Evolutionary conservation across 352 stramenopile species (phyloP), one percentile per base, ranked within the genome.

Genomic region (Globisporangium middletonii): DNA sequence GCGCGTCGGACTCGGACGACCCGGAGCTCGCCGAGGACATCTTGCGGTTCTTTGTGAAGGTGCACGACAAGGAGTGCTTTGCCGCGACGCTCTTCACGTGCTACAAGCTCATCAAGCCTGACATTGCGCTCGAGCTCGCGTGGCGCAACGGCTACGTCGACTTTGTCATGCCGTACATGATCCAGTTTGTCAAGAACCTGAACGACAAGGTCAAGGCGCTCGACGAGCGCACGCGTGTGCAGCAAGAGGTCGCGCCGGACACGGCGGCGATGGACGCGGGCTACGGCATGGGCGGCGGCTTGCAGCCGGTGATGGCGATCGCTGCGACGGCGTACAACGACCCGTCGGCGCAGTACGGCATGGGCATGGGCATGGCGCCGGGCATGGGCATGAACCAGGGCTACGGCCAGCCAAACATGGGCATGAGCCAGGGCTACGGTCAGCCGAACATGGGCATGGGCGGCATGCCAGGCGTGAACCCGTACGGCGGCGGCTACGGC

Each of bases 161-260:
- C 78, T 99, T 98, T 68, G 94, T 98, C 48, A 99, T 99, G 96
- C 97, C 97, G 35, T 99, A 99, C 88, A 94, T 99, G 78, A 98
- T 99, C 69, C 97, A 99, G 79, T 99, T 98, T 59, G 85, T 99
- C 57, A 96, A 97, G 67, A 97, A 99, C 72, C 76, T 98, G 52
- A 87, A 96, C 74, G 89, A 97, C 16, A 95, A 97, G 68, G 81
- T 99, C 16, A 92, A 97, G 68, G 81, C 74, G 11, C 75, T 99
- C 44, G 90, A 98, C 55, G 86, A 95, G 57, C 85, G 88, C 67
- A 97, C 88, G 30, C 78, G 82, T 67, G 76, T 82, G 55, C 80
- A 88, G 67, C 79, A 92, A 58, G 80, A 94, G 50, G 66, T 87
- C 18, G 69, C 81, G 43, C 72, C 73, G 13, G 81, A 88, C 30